phyloP scores from a whole-genome alignment of 306 rosid species.

The Potentilla sterilis region DNA sequence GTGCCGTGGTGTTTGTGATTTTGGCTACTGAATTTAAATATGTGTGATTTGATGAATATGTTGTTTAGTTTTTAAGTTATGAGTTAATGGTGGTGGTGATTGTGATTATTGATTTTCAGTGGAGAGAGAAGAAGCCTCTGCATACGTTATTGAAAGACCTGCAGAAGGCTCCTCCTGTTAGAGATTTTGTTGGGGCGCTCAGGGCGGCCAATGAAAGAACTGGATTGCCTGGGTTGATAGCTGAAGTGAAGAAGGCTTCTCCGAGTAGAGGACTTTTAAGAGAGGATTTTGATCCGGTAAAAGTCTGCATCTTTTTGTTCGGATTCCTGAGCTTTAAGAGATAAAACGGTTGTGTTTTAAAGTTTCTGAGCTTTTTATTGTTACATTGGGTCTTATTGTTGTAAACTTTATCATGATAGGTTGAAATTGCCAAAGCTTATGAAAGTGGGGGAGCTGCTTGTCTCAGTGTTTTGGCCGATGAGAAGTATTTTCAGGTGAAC shows the following conservation, averaged over 20 bases:
- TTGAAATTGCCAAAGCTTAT: slow-evolving; percentile 82
- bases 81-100: slow-evolving; percentile 9
- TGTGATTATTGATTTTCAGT: slow-evolving; percentile 37
- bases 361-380: neutral
- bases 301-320: slow-evolving; percentile 15
- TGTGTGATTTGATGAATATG: neutral
- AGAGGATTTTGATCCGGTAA: slow-evolving; percentile 90
- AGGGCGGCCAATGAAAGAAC: slow-evolving; percentile 70
- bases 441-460: slow-evolving; percentile 99
- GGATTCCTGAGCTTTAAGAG: neutral
- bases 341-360: neutral
- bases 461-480: slow-evolving; percentile 90
- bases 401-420: slow-evolving; percentile 35
- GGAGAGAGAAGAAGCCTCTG: slow-evolving; percentile 70
- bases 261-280: slow-evolving; percentile 94
- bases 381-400: slow-evolving; percentile 8
- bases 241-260: slow-evolving; percentile 98
- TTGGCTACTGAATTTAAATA: neutral
- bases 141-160: slow-evolving; percentile 50
- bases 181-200: slow-evolving; percentile 86
- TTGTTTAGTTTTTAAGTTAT: neutral
- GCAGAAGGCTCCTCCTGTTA: slow-evolving; percentile 61
- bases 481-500: slow-evolving; percentile 81
- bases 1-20: neutral
- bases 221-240: slow-evolving; percentile 87